Evolutionary conservation across 2,329 filamentous ascomycete species (phyloP).

Genomic region (Knoxdaviesia capensis): DNA sequence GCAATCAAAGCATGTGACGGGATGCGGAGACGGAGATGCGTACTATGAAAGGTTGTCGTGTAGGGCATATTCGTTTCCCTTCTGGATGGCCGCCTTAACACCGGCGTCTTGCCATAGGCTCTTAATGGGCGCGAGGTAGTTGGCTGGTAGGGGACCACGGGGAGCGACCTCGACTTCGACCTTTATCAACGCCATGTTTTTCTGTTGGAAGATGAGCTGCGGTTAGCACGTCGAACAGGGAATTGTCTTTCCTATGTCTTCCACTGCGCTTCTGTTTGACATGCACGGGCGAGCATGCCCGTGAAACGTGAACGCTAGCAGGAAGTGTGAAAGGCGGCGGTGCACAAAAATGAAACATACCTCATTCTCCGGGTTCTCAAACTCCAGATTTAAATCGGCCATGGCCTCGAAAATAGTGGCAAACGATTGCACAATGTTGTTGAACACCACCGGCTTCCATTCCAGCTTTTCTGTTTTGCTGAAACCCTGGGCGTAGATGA

Average conservation of each 20-base stretch:
- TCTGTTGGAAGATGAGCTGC: slow-evolving; percentile 25
- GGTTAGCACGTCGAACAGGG: neutral
- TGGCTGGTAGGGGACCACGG: slow-evolving; percentile 58
- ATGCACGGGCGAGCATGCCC: neutral
- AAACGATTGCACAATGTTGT: slow-evolving; percentile 83
- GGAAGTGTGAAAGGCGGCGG: neutral
- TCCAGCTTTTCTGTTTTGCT: slow-evolving; percentile 75
- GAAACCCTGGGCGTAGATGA: slow-evolving; percentile 90
- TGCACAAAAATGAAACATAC: slow-evolving; percentile 19
- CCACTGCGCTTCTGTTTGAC: too few relatives aligned
- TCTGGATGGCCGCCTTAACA: slow-evolving; percentile 70
- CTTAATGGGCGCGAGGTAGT: slow-evolving; percentile 67
- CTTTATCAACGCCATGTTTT: slow-evolving; percentile 57
- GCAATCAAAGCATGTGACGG: neutral
- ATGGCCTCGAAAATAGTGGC: slow-evolving; percentile 81
- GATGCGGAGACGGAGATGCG: slow-evolving; percentile 14
- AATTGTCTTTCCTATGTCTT: too few relatives aligned
- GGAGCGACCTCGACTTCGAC: slow-evolving; percentile 66
- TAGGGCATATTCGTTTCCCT: slow-evolving; percentile 90
- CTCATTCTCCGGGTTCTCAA: slow-evolving; percentile 61
- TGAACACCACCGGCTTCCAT: slow-evolving; percentile 90
- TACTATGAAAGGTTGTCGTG: slow-evolving; percentile 94
- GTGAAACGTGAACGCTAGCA: slow-evolving; percentile 8
- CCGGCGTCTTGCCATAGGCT: slow-evolving; percentile 67
- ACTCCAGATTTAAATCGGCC: slow-evolving; percentile 62